These are phyloP conservation scores for Rosa chinensis DNA, from an alignment of 306 rosid genomes.

Conservation along the genomic window DNA sequence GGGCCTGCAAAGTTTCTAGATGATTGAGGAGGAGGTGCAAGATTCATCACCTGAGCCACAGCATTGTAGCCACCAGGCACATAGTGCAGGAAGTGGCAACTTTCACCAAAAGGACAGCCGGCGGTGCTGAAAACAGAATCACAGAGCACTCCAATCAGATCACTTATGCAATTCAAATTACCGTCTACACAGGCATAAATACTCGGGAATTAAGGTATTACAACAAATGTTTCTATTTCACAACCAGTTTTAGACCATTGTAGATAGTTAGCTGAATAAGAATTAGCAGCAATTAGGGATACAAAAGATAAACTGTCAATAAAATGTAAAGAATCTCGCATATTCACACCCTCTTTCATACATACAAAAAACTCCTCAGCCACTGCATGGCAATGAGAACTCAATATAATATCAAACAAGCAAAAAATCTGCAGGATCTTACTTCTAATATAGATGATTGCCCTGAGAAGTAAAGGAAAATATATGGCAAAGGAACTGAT, in stretches of 20 bases:
- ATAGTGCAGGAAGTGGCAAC: slow-evolving; percentile 91
- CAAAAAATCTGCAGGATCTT: not conserved
- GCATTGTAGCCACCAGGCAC: slow-evolving; percentile 94
- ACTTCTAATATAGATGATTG: not conserved
- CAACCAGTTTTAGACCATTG: not conserved
- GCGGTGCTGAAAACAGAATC: slow-evolving; percentile 67
- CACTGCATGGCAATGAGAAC: not conserved
- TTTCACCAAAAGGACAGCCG: slow-evolving; percentile 97
- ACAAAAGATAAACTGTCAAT: not conserved
- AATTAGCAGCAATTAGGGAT: not conserved
- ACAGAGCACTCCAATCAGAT: slow-evolving; percentile 32
- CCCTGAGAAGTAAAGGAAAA: not conserved
- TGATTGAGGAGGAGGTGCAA: slow-evolving; percentile 59
- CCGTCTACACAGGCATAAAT: not conserved
- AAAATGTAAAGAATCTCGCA: not conserved
- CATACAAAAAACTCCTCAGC: not conserved
- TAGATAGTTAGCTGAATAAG: not conserved
- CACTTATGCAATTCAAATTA: not conserved
- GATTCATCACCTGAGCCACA: slow-evolving; percentile 91
- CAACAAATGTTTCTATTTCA: not conserved
- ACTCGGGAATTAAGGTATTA: not conserved
- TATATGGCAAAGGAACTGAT: not conserved
- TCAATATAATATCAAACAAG: not conserved
- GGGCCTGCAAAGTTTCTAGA: slow-evolving; percentile 57
- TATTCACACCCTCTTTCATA: not conserved